These are phyloP conservation scores for Phytopythium montanum DNA, from an alignment of 352 stramenopile species.

Conservation along the genomic window DNA sequence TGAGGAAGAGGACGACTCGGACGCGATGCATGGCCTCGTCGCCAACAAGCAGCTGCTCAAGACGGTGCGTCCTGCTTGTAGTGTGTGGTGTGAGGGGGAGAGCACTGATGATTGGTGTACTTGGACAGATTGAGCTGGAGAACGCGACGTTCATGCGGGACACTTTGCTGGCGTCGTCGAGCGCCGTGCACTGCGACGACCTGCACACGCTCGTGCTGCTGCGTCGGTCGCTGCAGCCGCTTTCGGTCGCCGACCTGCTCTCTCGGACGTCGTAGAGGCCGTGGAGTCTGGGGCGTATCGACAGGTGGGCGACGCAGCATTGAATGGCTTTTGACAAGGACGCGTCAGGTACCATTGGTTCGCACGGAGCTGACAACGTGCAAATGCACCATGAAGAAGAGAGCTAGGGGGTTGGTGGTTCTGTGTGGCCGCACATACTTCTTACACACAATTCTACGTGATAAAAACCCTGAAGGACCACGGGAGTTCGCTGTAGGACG, in stretches of 20 bases:
- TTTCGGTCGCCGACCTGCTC: conserved; percentile 35
- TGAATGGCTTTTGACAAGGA: not conserved
- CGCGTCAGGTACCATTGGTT: no score
- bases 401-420: not conserved
- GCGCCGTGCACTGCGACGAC: conserved; percentile 54
- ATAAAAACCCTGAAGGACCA: conserved; percentile 89
- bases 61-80: conserved; percentile 35
- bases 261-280: not conserved
- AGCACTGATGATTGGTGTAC: no score
- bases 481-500: conserved; percentile 50
- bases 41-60: conserved; percentile 50
- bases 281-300: no score
- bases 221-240: conserved; percentile 34
- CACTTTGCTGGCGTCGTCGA: conserved; percentile 42
- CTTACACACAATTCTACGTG: conserved; percentile 84
- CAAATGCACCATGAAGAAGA: no score
- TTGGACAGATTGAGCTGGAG: conserved; percentile 69
- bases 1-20: conserved; percentile 4
- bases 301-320: not conserved
- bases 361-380: no score
- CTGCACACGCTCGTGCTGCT: conserved; percentile 60
- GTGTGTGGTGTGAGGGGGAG: not conserved
- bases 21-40: conserved; percentile 9
- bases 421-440: conserved; percentile 86
- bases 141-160: conserved; percentile 60